Evolutionary conservation across 495 filamentous ascomycete species (phyloP).

Genomic region (Xylaria venustula): DNA sequence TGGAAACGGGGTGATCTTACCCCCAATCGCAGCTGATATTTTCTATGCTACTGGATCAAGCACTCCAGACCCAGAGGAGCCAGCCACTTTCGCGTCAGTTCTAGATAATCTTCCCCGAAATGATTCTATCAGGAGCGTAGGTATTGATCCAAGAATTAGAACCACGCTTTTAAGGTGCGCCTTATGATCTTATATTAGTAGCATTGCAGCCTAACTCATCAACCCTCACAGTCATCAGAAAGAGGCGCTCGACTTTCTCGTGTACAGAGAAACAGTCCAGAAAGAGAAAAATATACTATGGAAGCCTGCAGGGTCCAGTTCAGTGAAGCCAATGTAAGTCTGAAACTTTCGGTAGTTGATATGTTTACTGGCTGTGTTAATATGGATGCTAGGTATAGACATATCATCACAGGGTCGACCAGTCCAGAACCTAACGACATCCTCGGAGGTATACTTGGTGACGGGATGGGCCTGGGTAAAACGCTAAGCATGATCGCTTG

Average conservation of each 20-base stretch:
- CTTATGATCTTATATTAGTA: neutral
- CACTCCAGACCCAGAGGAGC: neutral
- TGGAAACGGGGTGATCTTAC: constrained; percentile 1
- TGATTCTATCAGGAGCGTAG: neutral
- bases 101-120: neutral
- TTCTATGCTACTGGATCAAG: neutral
- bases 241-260: neutral
- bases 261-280: neutral
- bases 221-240: neutral
- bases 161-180: neutral
- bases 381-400: neutral
- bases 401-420: constrained; percentile 8
- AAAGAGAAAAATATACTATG: neutral
- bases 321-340: neutral
- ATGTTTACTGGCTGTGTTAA: too few relatives aligned
- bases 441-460: neutral
- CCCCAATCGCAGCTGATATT: neutral
- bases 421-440: neutral
- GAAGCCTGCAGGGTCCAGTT: neutral
- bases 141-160: neutral
- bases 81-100: neutral
- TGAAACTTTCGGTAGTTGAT: too few relatives aligned
- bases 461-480: constrained; percentile 29
- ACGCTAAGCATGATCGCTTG: constrained; percentile 30
- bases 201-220: too few relatives aligned